phyloP scores from a whole-genome alignment of 2,329 filamentous ascomycete genomes.

The Diaporthe ilicicola region DNA sequence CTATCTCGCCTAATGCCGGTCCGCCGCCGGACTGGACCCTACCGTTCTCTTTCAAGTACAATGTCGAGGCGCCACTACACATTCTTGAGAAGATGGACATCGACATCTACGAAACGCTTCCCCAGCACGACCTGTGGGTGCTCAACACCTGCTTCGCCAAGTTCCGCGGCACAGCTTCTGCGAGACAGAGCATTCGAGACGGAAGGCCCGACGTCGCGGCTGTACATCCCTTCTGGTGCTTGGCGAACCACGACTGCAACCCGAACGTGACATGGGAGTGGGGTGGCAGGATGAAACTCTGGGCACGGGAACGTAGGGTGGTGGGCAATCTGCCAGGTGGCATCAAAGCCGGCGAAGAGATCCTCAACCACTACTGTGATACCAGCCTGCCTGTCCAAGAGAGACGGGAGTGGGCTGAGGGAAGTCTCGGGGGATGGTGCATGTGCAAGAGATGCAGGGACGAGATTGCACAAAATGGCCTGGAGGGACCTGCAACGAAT shows the following conservation, averaged over 20 bases:
- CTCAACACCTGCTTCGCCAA: constrained; percentile 93
- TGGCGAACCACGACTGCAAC: constrained; percentile 95
- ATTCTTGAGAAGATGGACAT: constrained; percentile 86
- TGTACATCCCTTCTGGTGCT: constrained; percentile 94
- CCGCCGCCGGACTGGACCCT: constrained; percentile 72
- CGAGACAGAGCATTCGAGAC: constrained; percentile 77
- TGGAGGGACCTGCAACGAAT: neutral
- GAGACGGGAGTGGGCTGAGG: constrained; percentile 86
- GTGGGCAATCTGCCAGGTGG: constrained; percentile 62
- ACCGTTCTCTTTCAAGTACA: constrained; percentile 80
- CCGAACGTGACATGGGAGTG: constrained; percentile 97
- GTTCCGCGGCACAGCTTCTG: constrained; percentile 91
- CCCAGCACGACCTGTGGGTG: constrained; percentile 78
- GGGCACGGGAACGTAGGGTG: constrained; percentile 66
- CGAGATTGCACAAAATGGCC: constrained; percentile 60
- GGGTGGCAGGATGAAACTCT: constrained; percentile 80
- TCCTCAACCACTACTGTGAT: constrained; percentile 92
- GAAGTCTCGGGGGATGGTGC: constrained; percentile 88
- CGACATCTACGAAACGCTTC: constrained; percentile 71
- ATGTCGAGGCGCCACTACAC: constrained; percentile 78
- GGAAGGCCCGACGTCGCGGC: constrained; percentile 90
- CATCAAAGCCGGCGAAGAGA: constrained; percentile 81
- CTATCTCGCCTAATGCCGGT: constrained; percentile 60
- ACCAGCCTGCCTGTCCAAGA: constrained; percentile 79
- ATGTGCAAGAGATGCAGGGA: constrained; percentile 83